A percentile compares a stretch with the other conserved stretches of the same genome.
Evolutionary conservation across 768 basidiomycete species (phyloP).

Genomic region (Tremella yokohamensis): DNA sequence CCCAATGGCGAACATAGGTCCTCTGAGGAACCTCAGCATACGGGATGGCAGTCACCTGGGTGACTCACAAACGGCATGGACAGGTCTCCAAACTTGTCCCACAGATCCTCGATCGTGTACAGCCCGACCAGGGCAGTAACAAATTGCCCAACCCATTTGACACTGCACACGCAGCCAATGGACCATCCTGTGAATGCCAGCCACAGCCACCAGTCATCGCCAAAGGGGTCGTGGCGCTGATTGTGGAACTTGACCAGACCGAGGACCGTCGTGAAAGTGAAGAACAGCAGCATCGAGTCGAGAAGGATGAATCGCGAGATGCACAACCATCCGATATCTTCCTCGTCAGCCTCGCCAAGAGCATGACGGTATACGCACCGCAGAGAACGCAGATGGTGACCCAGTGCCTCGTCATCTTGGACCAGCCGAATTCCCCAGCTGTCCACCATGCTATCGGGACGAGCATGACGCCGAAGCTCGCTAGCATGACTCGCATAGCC

Average conservation of each 20-base stretch:
- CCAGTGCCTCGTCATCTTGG: slow-evolving; percentile 79
- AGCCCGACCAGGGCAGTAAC: slow-evolving; percentile 90
- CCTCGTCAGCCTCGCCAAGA: background rate
- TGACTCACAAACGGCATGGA: slow-evolving; percentile 77
- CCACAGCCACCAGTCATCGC: slow-evolving; percentile 98
- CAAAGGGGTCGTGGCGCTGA: slow-evolving; percentile 88
- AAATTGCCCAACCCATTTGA: slow-evolving; percentile 95
- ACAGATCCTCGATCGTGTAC: slow-evolving; percentile 95
- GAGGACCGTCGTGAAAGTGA: slow-evolving; percentile 95
- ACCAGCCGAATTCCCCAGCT: slow-evolving; percentile 88
- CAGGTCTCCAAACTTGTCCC: slow-evolving; percentile 96
- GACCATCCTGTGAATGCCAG: slow-evolving; percentile 85
- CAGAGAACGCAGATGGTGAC: slow-evolving; percentile 89
- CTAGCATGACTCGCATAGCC: slow-evolving; percentile 91
- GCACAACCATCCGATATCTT: slow-evolving; percentile 93
- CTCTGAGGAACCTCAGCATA: slow-evolving; percentile 56
- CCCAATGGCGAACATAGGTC: slow-evolving; percentile 87
- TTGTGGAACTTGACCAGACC: slow-evolving; percentile 95
- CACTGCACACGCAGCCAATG: slow-evolving; percentile 92
- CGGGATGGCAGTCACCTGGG: background rate
- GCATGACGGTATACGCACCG: slow-evolving; percentile 58
- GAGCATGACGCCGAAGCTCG: slow-evolving; percentile 88
- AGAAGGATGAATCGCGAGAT: slow-evolving; percentile 96
- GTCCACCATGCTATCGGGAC: slow-evolving; percentile 98
- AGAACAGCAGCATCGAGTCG: slow-evolving; percentile 98